These are phyloP conservation scores for Thelonectria discophora DNA, from an alignment of 2,329 filamentous ascomycete genomes.

Conservation along the genomic window DNA sequence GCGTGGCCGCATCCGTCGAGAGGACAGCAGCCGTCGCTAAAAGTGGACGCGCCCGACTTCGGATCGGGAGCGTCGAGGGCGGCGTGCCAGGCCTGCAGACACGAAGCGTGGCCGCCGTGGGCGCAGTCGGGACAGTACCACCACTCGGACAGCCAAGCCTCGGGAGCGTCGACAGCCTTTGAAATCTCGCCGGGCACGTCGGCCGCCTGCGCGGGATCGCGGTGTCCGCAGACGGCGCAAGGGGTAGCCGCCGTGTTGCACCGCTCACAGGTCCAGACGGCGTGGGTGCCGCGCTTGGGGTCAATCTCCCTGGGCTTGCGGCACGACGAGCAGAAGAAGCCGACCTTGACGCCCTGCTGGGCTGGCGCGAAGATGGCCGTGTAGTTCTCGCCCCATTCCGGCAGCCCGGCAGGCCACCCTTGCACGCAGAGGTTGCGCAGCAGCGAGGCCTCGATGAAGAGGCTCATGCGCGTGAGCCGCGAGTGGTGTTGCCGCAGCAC, in stretches of 20 bases:
- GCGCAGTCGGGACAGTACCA: conserved; percentile 71
- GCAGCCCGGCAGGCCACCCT: conserved; percentile 63
- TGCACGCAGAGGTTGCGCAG: conserved; percentile 68
- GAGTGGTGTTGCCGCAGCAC: conserved; percentile 68
- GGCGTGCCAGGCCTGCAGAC: conserved; percentile 68
- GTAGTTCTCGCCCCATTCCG: conserved; percentile 64
- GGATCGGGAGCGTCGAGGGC: conserved; percentile 37
- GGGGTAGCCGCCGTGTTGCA: conserved; percentile 63
- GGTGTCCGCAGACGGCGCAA: conserved; percentile 67
- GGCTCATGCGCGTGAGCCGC: conserved; percentile 66
- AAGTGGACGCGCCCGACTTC: conserved; percentile 40
- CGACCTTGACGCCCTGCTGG: conserved; percentile 63
- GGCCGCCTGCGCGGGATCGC: conserved; percentile 57
- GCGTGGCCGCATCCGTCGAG: conserved; percentile 72
- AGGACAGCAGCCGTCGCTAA: conserved; percentile 68
- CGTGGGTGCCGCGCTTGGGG: conserved; percentile 53
- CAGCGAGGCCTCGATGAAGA: conserved; percentile 68
- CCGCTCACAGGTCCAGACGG: conserved; percentile 67
- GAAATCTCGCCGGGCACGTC: conserved; percentile 46
- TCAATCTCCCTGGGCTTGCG: conserved; percentile 65
- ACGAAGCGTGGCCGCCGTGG: conserved; percentile 70
- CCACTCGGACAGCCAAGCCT: conserved; percentile 57
- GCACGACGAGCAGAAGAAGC: conserved; percentile 64
- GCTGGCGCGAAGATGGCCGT: conserved; percentile 61
- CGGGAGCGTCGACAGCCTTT: conserved; percentile 37